phyloP scores from a whole-genome alignment of 331 rosid genomes.

The Dryas integrifolia region DNA sequence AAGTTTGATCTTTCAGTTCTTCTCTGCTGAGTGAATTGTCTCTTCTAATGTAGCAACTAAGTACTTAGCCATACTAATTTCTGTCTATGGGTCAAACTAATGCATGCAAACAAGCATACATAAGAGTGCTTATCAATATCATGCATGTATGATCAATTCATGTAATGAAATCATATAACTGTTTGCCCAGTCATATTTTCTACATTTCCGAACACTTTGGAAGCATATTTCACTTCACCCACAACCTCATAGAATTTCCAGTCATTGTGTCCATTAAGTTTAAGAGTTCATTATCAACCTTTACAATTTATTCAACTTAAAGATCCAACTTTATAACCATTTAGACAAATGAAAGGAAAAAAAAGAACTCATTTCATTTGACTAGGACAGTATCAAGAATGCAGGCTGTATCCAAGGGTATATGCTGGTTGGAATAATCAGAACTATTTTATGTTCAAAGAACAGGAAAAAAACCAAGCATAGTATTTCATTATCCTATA shows the following conservation, averaged over 20 bases:
- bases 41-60: not conserved
- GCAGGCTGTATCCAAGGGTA: not conserved
- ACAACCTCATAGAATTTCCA: not conserved
- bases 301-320: not conserved
- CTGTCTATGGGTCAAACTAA: not conserved
- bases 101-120: not conserved
- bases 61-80: not conserved
- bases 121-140: not conserved
- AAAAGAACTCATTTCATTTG: not conserved
- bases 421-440: not conserved
- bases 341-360: not conserved
- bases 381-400: not conserved
- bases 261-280: not conserved
- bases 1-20: not conserved
- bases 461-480: not conserved
- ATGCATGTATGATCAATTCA: not conserved
- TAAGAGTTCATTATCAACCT: constrained; percentile 2
- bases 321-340: not conserved
- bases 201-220: not conserved
- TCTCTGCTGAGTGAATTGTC: not conserved
- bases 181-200: not conserved
- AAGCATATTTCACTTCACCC: constrained; percentile 5
- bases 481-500: not conserved
- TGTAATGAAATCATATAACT: not conserved
- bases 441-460: not conserved